These are phyloP conservation scores for Kondoa malvinella DNA, from an alignment of 768 basidiomycete species.

Conservation along the genomic window DNA sequence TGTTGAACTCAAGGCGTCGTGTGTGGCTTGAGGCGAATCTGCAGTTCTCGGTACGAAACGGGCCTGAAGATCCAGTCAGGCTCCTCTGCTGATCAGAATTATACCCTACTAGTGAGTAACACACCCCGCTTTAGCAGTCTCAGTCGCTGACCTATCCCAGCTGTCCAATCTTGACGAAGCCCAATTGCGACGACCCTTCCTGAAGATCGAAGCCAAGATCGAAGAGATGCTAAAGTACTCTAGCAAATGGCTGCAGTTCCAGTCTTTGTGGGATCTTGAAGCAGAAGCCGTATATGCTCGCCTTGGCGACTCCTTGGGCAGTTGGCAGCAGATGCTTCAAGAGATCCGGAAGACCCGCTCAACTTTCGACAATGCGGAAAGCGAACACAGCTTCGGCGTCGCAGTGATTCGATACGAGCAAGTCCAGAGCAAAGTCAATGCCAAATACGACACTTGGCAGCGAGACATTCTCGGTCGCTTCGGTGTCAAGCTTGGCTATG, in stretches of 20 bases:
- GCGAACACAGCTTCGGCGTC: conserved; percentile 75
- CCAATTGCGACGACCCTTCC: conserved; percentile 63
- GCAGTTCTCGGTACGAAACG: conserved; percentile 92
- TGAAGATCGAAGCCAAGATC: conserved; percentile 70
- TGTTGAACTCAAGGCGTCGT: conserved; percentile 41
- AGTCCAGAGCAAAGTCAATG: conserved; percentile 90
- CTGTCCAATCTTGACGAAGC: conserved; percentile 56
- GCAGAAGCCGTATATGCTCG: conserved; percentile 90
- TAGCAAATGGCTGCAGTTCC: conserved; percentile 96
- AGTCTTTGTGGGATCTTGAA: conserved; percentile 95
- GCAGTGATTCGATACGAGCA: conserved; percentile 95
- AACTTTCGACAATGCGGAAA: conserved; percentile 93
- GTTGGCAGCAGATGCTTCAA: conserved; percentile 84
- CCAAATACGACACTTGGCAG: conserved; percentile 98
- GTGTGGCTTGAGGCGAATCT: conserved; percentile 68
- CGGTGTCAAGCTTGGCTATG: conserved; percentile 76
- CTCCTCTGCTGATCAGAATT: conserved; percentile 51
- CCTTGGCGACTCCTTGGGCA: conserved; percentile 76
- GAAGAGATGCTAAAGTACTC: conserved; percentile 78
- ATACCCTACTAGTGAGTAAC: conserved; percentile 56
- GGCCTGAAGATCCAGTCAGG: conserved; percentile 69
- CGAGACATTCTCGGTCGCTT: conserved; percentile 81
- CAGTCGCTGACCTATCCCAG: conserved; percentile 32
- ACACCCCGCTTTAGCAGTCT: neutral
- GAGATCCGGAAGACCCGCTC: conserved; percentile 94